phyloP scores from a whole-genome alignment of 192 early-diverging fungal species.

The Phlyctochytrium arcticum region DNA sequence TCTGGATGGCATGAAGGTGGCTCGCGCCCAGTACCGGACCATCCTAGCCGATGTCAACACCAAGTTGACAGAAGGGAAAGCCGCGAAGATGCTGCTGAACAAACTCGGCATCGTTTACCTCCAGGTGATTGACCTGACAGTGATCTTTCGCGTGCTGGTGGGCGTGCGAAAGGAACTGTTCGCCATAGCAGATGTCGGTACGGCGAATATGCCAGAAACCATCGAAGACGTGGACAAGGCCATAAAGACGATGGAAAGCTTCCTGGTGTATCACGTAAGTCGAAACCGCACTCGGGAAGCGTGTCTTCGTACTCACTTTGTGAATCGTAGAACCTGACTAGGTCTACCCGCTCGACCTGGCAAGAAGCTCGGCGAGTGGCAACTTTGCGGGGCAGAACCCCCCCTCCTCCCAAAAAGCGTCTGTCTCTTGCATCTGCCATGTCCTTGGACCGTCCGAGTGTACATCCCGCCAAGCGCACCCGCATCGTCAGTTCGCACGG shows the following conservation, averaged over 20 bases:
- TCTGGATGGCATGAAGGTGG: background rate
- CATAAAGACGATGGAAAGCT: background rate
- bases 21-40: background rate
- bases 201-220: background rate
- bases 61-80: background rate
- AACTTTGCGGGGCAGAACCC: no score
- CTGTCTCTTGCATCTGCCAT: background rate
- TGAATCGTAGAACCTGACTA: no score
- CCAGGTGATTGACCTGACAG: background rate
- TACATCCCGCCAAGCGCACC: background rate
- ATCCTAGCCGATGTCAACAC: background rate
- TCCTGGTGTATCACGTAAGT: slow-evolving; percentile 5
- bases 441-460: background rate
- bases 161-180: background rate
- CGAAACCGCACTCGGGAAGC: no score
- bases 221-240: background rate
- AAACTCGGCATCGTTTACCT: background rate
- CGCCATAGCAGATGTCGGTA: background rate
- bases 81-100: background rate
- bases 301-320: no score
- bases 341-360: no score
- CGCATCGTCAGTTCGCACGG: no score
- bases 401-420: background rate
- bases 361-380: no score
- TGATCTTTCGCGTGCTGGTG: background rate